These are phyloP conservation scores for Saccharomyces pastorianus DNA, from an alignment of 1,139 yeast species.

Conservation along the genomic window DNA sequence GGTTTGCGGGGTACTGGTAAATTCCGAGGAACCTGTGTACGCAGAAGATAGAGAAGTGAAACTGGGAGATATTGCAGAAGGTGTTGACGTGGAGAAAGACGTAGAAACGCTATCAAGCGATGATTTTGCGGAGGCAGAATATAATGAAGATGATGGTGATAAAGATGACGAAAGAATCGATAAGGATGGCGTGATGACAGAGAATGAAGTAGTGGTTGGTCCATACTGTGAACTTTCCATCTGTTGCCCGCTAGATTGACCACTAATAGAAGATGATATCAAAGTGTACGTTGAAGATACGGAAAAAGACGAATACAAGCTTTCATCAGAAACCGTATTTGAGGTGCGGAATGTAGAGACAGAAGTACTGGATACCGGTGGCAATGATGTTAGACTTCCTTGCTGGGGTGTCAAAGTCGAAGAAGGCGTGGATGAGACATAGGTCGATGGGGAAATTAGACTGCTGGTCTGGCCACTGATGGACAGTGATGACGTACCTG, in stretches of 20 bases:
- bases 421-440: not conserved
- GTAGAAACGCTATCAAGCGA: not conserved
- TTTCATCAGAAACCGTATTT: not conserved
- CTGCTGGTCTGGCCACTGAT: not conserved
- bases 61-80: not conserved
- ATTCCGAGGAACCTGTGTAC: not conserved
- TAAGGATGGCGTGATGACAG: not conserved
- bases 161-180: not conserved
- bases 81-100: not conserved
- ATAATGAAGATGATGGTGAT: not conserved
- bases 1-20: not conserved
- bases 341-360: not conserved
- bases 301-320: not conserved
- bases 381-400: not conserved
- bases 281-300: not conserved
- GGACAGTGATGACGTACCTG: not conserved
- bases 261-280: not conserved
- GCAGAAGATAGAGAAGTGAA: constrained; percentile 1
- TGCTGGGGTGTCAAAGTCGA: not conserved
- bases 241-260: not conserved
- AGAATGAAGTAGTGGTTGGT: not conserved
- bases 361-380: not conserved
- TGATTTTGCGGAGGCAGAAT: not conserved
- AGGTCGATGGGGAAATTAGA: not conserved
- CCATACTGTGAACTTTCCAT: not conserved